Percentiles rank a stretch among this genome's conserved stretches.
These are phyloP conservation scores for Verruconis gallopava DNA, from an alignment of 2,329 filamentous ascomycete genomes.

Conservation along the genomic window DNA sequence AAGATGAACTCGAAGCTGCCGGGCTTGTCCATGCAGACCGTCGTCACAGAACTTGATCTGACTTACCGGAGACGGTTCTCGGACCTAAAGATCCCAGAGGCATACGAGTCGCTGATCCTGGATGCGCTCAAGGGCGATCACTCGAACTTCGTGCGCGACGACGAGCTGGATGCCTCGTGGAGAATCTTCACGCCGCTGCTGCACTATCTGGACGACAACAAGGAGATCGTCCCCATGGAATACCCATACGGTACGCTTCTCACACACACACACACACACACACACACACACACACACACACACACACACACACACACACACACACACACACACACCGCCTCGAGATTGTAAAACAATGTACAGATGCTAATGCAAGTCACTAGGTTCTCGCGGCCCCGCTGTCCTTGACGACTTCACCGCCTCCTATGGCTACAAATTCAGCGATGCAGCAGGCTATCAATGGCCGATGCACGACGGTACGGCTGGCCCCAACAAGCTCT, in stretches of 20 bases:
- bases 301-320: too few relatives aligned
- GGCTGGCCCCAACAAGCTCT: constrained; percentile 4
- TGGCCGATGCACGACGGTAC: constrained; percentile 22
- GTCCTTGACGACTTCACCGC: constrained; percentile 97
- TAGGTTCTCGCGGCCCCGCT: constrained; percentile 89
- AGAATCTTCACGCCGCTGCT: constrained; percentile 94
- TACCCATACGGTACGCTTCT: constrained; percentile 82
- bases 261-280: too few relatives aligned
- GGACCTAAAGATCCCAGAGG: constrained; percentile 97
- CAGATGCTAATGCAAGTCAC: background rate
- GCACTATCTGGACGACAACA: constrained; percentile 97
- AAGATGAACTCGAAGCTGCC: constrained; percentile 99
- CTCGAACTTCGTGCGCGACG: constrained; percentile 66
- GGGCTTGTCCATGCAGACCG: constrained; percentile 97
- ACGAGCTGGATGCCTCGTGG: constrained; percentile 92
- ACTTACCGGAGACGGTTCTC: constrained; percentile 98
- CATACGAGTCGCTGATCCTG: constrained; percentile 93
- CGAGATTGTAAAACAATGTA: background rate
- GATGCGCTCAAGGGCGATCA: constrained; percentile 98
- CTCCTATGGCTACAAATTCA: constrained; percentile 98
- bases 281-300: too few relatives aligned
- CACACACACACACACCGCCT: too few relatives aligned
- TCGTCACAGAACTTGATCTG: constrained; percentile 93
- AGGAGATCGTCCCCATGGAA: constrained; percentile 98
- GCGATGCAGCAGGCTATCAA: constrained; percentile 41